Base-by-base conservation (phyloP, 345 rosid genomes). In the Syzygium aromaticum region DNA sequence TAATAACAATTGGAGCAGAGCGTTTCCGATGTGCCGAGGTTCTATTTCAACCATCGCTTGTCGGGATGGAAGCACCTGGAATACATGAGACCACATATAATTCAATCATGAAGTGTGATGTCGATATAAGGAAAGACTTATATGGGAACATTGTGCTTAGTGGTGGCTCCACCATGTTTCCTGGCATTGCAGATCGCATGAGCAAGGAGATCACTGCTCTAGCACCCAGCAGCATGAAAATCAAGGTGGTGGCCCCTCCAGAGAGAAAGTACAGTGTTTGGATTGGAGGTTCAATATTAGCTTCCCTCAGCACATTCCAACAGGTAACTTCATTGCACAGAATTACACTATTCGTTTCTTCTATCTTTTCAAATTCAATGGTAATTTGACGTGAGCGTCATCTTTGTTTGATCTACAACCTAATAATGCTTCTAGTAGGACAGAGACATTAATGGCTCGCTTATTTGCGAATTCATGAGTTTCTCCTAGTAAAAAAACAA, bases 31-130 rank as follows among this genome's bases (percentile, higher is more conserved):
- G 91, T 77, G 91, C 92, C 10, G 92, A 90, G 86, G 92, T 90
- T 85, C 85, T 90, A 49, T 90, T 90, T 85, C 92, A 90, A 52
- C 92, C 92, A 19, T 84, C 92, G 6, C 90, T 87, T 12, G 87
- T 90, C 15, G 92, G 92, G 33, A 89, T 90, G 92, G 92, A 90
- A 87, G 89, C 92, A 43, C 91, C 91, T 23, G 92, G 92, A 63
- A 88, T 90, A 80, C 92, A 90, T 10, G 92, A 89, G 88, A 90
- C 92, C 87, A 89, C 91, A 17, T 90, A 89, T 85, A 90, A 90
- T 67, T 90, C 92, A 3, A 67, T 90, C 87, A 90, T 90, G 92
- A 90, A 89, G 84, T 89, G 92, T 33, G 91, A 90, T 40, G 91
- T 90, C 23, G 91, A 90, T 77, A 90, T 90, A 85, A 86, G 91